Evolutionary conservation across 2,329 filamentous ascomycete genomes (phyloP).

Genomic region (Clonostachys rosea): DNA sequence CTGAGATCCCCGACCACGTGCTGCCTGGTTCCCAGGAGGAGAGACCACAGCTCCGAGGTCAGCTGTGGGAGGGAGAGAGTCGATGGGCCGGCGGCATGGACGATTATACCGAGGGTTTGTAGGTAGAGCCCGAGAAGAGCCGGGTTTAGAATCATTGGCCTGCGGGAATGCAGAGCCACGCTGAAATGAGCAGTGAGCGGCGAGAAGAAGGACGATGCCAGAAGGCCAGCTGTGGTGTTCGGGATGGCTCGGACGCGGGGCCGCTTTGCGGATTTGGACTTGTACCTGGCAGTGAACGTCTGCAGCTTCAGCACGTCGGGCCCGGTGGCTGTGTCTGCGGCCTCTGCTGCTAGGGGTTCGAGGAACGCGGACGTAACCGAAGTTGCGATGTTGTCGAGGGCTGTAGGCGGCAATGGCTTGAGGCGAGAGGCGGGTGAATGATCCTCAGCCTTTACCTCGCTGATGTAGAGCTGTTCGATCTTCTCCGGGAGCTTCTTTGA

Average conservation of each 20-base stretch:
- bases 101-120: slow-evolving; percentile 77
- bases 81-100: slow-evolving; percentile 79
- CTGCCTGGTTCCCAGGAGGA: slow-evolving; percentile 69
- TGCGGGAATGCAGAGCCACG: slow-evolving; percentile 48
- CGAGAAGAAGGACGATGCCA: slow-evolving; percentile 77
- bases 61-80: slow-evolving; percentile 73
- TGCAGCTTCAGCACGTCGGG: slow-evolving; percentile 84
- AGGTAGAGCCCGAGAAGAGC: slow-evolving; percentile 75
- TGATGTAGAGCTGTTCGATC: slow-evolving; percentile 67
- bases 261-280: slow-evolving; percentile 20
- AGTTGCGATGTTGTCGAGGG: slow-evolving; percentile 64
- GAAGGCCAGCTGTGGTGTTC: slow-evolving; percentile 73
- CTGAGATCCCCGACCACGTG: slow-evolving; percentile 55
- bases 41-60: slow-evolving; percentile 77
- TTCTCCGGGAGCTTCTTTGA: slow-evolving; percentile 73
- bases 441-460: slow-evolving; percentile 15
- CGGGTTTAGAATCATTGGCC: slow-evolving; percentile 64
- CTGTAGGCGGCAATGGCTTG: slow-evolving; percentile 49
- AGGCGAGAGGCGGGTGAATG: slow-evolving; percentile 25
- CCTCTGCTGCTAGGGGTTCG: slow-evolving; percentile 73
- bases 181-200: slow-evolving; percentile 81
- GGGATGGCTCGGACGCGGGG: slow-evolving; percentile 53
- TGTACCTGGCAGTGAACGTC: slow-evolving; percentile 68
- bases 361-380: slow-evolving; percentile 70
- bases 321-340: slow-evolving; percentile 74